A percentile compares a stretch with the other conserved stretches of the same genome.
Conservation (phyloP, 2,329 filamentous ascomycete genomes). For the Colletotrichum lentis region DNA sequence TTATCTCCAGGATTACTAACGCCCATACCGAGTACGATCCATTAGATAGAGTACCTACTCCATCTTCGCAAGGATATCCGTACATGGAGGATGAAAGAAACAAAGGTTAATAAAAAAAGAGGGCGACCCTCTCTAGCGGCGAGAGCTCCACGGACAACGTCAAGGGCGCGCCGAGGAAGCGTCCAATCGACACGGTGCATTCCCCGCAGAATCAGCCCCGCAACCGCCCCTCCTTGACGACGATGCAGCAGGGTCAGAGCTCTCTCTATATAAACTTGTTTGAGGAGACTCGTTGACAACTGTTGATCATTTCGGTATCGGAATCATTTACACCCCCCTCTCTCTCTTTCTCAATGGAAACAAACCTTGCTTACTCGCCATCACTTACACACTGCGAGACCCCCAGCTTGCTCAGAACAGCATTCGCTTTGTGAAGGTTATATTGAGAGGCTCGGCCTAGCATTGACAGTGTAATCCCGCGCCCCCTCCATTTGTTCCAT, state of each 20-base stretch:
- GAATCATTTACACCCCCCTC: no score
- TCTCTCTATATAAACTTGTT: slow-evolving; percentile 9
- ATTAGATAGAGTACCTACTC: not conserved
- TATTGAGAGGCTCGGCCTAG: not conserved
- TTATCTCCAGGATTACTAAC: not conserved
- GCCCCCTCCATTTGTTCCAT: not conserved
- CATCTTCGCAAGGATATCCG: not conserved
- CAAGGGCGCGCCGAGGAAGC: not conserved
- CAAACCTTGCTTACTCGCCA: not conserved
- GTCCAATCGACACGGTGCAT: slow-evolving; percentile 9
- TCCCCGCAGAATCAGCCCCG: slow-evolving; percentile 6
- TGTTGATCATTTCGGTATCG: not conserved
- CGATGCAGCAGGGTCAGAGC: not conserved
- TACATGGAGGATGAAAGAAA: not conserved
- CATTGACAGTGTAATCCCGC: slow-evolving; percentile 5
- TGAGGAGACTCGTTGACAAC: not conserved
- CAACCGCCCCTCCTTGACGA: slow-evolving; percentile 13
- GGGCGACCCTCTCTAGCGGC: not conserved
- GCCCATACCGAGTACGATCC: not conserved
- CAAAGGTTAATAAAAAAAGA: not conserved
- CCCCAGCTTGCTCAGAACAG: not conserved
- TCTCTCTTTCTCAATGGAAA: not conserved
- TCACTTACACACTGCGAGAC: not conserved
- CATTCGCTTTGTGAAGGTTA: not conserved
- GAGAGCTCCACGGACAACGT: slow-evolving; percentile 12